Evolutionary conservation across 2,329 filamentous ascomycete genomes (phyloP).

Genomic region (Harringtonia lauricola): DNA sequence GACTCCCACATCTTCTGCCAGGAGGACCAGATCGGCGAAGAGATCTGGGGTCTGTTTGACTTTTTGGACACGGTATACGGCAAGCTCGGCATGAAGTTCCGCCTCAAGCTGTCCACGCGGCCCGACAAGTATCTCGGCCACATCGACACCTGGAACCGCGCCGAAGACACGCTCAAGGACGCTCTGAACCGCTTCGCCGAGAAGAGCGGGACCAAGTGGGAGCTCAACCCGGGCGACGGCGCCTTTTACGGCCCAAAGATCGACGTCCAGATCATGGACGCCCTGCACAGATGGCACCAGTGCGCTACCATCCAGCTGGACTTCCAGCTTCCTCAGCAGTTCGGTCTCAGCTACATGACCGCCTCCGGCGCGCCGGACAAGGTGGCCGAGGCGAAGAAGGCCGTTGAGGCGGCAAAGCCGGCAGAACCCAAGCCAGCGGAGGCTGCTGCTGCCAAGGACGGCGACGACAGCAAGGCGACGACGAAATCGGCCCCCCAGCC

Average conservation of each 20-base stretch:
- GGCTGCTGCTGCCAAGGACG: constrained; percentile 10
- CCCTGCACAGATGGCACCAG: constrained; percentile 64
- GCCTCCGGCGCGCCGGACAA: constrained; percentile 1
- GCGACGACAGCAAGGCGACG: constrained; percentile 26
- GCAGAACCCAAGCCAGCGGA: constrained; percentile 7
- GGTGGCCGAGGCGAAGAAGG: constrained; percentile 4
- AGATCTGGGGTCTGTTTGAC: constrained; percentile 77
- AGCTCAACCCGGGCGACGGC: constrained; percentile 86
- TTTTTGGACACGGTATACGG: constrained; percentile 69
- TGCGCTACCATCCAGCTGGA: constrained; percentile 93
- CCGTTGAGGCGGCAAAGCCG: constrained; percentile 6
- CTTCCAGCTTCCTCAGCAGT: constrained; percentile 46
- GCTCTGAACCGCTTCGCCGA: constrained; percentile 68
- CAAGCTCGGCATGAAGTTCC: constrained; percentile 80
- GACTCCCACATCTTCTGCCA: constrained; percentile 80
- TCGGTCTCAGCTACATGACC: constrained; percentile 16
- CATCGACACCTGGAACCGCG: constrained; percentile 77
- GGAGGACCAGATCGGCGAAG: constrained; percentile 60
- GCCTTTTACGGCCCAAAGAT: constrained; percentile 99
- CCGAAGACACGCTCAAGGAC: constrained; percentile 68
- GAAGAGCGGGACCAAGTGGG: constrained; percentile 55
- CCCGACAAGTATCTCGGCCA: constrained; percentile 83
- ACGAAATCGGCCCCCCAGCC: constrained; percentile 29
- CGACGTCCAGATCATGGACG: constrained; percentile 88
- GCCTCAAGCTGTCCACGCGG: constrained; percentile 86